Percentiles rank a stretch among this genome's conserved stretches.
Evolutionary conservation across 768 basidiomycete species (phyloP).

Genomic region (Tubosaeta brunneosetosa): DNA sequence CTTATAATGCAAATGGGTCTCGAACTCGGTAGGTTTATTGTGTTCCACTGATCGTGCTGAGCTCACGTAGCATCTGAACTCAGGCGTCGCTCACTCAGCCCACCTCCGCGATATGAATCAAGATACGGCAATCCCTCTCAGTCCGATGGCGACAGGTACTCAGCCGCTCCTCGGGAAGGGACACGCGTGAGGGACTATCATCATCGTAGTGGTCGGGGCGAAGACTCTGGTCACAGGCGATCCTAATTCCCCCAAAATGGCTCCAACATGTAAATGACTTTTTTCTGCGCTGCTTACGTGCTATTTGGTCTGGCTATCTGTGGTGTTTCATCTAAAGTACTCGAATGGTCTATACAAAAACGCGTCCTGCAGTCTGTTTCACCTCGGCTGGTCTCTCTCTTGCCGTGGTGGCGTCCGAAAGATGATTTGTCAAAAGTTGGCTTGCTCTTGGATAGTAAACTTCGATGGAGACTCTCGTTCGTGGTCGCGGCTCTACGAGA

Average conservation of each 20-base stretch:
- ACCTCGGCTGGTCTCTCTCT: slow-evolving; percentile 4
- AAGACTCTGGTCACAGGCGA: slow-evolving; percentile 29
- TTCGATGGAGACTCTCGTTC: neutral
- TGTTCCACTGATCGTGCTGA: neutral
- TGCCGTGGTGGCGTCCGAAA: slow-evolving; percentile 1
- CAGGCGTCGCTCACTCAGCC: slow-evolving; percentile 73
- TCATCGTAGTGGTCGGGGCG: slow-evolving; percentile 33
- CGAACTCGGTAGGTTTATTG: slow-evolving; percentile 35
- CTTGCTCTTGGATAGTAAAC: neutral
- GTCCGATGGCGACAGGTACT: slow-evolving; percentile 46
- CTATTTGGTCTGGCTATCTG: neutral
- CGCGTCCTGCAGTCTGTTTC: neutral
- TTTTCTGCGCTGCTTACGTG: slow-evolving; percentile 1
- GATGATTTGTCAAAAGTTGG: neutral
- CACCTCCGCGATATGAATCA: slow-evolving; percentile 44
- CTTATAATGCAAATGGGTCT: slow-evolving; percentile 42
- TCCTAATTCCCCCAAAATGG: slow-evolving; percentile 14
- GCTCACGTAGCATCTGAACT: neutral
- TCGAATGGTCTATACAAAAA: slow-evolving; percentile 6
- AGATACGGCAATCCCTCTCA: slow-evolving; percentile 49
- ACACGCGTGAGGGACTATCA: slow-evolving; percentile 38
- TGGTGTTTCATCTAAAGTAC: slow-evolving; percentile 3
- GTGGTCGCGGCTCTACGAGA: no score
- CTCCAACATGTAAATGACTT: slow-evolving; percentile 5
- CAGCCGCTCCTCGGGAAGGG: slow-evolving; percentile 33